Conservation (phyloP, 352 stramenopile species). For the Halophytophthora batemanensis region DNA sequence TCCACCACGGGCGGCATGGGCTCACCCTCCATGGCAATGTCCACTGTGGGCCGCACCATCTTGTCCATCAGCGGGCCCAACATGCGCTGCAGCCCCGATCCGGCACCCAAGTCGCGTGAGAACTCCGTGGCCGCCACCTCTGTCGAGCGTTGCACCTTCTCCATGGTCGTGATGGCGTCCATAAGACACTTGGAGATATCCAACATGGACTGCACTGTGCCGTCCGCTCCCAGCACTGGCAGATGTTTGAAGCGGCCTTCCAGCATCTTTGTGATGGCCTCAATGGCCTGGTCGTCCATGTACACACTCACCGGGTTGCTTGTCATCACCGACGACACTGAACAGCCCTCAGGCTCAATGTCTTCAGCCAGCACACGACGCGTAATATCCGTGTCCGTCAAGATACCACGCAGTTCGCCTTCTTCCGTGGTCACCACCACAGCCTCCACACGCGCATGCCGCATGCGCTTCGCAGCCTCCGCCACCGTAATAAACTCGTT, state of each 20-base stretch:
- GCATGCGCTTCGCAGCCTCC: constrained; percentile 79
- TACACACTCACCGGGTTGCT: constrained; percentile 76
- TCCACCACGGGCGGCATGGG: constrained; percentile 75
- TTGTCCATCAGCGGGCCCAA: constrained; percentile 88
- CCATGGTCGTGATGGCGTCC: constrained; percentile 85
- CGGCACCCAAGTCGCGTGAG: constrained; percentile 66
- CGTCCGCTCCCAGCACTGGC: constrained; percentile 69
- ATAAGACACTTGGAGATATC: constrained; percentile 90
- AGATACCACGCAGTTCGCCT: constrained; percentile 77
- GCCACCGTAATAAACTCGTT: constrained; percentile 86
- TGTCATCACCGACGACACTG: constrained; percentile 83
- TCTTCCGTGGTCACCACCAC: constrained; percentile 85
- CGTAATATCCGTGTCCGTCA: constrained; percentile 87
- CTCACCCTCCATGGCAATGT: constrained; percentile 77
- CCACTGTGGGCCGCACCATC: constrained; percentile 85
- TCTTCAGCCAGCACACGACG: constrained; percentile 78
- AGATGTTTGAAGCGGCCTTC: constrained; percentile 87
- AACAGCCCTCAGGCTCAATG: constrained; percentile 75
- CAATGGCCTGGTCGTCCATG: constrained; percentile 77
- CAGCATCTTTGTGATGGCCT: constrained; percentile 89
- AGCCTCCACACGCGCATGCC: constrained; percentile 76
- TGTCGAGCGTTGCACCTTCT: constrained; percentile 84
- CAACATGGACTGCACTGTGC: constrained; percentile 79
- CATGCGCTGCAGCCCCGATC: constrained; percentile 66
- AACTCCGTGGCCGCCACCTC: constrained; percentile 78